Percentiles rank a stretch among this genome's conserved stretches.
These are phyloP conservation scores for Lanzia echinophila DNA, from an alignment of 2,329 filamentous ascomycete species.

Conservation along the genomic window DNA sequence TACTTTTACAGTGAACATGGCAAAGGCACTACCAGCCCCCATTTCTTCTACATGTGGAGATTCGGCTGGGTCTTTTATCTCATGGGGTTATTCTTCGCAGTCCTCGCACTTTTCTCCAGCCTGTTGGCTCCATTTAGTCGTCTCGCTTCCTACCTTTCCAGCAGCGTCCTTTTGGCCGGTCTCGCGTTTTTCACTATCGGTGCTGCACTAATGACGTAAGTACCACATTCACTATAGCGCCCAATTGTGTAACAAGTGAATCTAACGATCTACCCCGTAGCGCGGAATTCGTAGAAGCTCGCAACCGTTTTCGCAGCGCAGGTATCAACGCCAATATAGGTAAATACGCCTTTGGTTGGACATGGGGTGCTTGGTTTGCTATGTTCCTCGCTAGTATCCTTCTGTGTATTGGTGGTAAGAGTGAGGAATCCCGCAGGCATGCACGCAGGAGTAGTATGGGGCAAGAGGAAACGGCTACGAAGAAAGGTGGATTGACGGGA, in stretches of 20 bases:
- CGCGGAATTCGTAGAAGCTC: conserved; percentile 60
- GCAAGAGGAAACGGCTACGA: neutral
- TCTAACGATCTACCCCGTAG: conserved; percentile 31
- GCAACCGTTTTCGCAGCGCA: conserved; percentile 54
- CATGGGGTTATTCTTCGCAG: conserved; percentile 73
- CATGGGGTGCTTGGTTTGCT: conserved; percentile 63
- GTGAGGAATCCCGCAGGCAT: neutral
- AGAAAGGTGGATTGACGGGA: neutral
- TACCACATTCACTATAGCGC: conserved; percentile 1
- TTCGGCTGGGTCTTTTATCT: conserved; percentile 92
- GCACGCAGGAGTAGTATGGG: neutral
- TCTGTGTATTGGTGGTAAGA: conserved; percentile 54
- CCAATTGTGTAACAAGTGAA: neutral
- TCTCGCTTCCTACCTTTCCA: conserved; percentile 61
- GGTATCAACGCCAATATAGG: conserved; percentile 56
- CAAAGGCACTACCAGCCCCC: conserved; percentile 45
- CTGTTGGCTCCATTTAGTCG: conserved; percentile 66
- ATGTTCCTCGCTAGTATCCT: conserved; percentile 60
- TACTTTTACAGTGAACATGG: conserved; percentile 41
- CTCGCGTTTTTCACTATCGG: conserved; percentile 64
- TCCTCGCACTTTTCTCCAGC: conserved; percentile 58
- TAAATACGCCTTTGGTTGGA: conserved; percentile 65
- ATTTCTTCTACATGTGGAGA: conserved; percentile 78
- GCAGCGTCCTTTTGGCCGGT: conserved; percentile 49
- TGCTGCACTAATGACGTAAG: conserved; percentile 70